Evolutionary conservation across 257 asterid species (phyloP).

Genomic region (Datura wrightii): DNA sequence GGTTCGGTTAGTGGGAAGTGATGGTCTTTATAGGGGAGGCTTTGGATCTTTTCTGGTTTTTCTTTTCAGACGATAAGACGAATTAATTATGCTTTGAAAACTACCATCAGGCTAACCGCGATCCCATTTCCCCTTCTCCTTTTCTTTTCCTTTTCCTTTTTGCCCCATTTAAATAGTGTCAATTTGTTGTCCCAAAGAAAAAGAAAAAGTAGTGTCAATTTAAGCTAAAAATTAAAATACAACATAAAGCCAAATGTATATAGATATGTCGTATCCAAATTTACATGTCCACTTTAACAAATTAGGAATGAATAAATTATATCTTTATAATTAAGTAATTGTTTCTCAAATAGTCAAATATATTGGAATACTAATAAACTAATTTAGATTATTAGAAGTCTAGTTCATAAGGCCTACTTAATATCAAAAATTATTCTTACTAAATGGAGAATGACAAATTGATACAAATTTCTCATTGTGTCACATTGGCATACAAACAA

Average conservation of each 20-base stretch:
- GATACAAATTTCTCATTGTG: too few relatives aligned
- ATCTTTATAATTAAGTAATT: too few relatives aligned
- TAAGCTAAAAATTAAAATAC: background rate
- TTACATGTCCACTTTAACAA: too few relatives aligned
- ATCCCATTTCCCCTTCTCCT: too few relatives aligned
- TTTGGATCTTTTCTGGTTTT: conserved; percentile 15
- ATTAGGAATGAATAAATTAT: background rate
- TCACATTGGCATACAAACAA: too few relatives aligned
- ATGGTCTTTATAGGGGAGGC: background rate
- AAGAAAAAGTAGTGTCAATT: background rate
- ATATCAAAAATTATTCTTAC: too few relatives aligned
- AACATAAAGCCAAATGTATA: background rate
- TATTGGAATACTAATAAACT: too few relatives aligned
- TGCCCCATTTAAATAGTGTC: background rate
- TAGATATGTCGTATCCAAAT: background rate
- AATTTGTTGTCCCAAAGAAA: too few relatives aligned
- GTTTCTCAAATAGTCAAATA: too few relatives aligned
- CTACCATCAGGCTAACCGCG: background rate
- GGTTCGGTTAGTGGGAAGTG: conserved; percentile 7
- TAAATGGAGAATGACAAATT: too few relatives aligned
- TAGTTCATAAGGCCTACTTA: too few relatives aligned
- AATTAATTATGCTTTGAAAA: background rate
- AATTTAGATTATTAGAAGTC: too few relatives aligned
- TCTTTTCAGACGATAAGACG: background rate
- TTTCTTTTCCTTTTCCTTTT: background rate